These are phyloP conservation scores for Akanthomyces dipterigenus DNA, from an alignment of 2,329 filamentous ascomycete species.

Conservation along the genomic window DNA sequence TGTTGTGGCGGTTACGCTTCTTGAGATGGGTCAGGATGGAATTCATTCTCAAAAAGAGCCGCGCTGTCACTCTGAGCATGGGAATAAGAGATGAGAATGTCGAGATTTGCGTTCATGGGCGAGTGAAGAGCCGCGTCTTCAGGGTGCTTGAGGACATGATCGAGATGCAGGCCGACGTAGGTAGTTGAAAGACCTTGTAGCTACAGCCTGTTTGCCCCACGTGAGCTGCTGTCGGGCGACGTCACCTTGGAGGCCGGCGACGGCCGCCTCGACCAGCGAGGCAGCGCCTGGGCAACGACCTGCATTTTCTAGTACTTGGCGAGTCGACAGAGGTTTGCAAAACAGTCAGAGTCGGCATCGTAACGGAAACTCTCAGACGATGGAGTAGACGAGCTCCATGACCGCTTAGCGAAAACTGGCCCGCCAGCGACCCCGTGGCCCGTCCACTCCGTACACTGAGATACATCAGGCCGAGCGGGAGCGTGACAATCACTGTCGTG, in stretches of 20 bases:
- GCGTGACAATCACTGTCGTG: neutral
- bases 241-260: neutral
- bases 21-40: slow-evolving; percentile 19
- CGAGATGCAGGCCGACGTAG: neutral
- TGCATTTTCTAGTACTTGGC: no score
- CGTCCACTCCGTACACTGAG: no score
- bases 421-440: neutral
- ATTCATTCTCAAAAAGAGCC: slow-evolving; percentile 4
- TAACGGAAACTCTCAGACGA: neutral
- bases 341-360: neutral
- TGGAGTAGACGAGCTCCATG: neutral
- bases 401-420: neutral
- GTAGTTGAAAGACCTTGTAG: neutral
- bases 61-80: slow-evolving; percentile 4
- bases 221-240: neutral
- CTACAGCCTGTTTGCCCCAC: neutral
- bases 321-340: neutral
- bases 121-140: neutral
- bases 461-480: neutral
- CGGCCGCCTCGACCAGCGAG: neutral
- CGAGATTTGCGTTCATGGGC: neutral
- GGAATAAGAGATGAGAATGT: neutral
- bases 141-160: neutral
- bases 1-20: slow-evolving; percentile 39
- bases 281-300: neutral